phyloP scores from a whole-genome alignment of 768 basidiomycete genomes.

The Trametes coccinea region DNA sequence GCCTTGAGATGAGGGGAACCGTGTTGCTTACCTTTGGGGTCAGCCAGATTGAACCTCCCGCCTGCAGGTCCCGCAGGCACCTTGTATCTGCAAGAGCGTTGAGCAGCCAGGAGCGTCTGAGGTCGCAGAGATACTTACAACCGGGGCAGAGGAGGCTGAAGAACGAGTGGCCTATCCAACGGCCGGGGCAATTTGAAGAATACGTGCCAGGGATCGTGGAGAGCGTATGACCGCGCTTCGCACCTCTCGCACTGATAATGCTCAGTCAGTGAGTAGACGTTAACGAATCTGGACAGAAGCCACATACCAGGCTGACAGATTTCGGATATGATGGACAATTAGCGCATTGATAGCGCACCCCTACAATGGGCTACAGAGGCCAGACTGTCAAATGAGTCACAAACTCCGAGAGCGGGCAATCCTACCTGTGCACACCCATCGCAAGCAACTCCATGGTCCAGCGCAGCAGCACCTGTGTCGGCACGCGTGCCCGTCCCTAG shows the following conservation, averaged over 20 bases:
- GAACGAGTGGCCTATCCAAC: conserved; percentile 61
- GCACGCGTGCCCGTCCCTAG: conserved; percentile 46
- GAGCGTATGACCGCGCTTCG: conserved; percentile 71
- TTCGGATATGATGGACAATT: conserved; percentile 78
- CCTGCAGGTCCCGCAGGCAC: conserved; percentile 58
- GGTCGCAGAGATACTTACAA: conserved; percentile 48
- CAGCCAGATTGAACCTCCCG: conserved; percentile 36
- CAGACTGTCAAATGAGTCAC: neutral
- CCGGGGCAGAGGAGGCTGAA: conserved; percentile 63
- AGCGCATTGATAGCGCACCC: conserved; percentile 86
- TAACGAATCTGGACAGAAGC: neutral
- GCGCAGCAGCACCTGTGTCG: conserved; percentile 22
- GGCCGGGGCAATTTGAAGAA: conserved; percentile 88
- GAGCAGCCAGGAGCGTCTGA: conserved; percentile 18
- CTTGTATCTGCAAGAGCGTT: conserved; percentile 52
- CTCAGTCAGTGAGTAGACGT: neutral
- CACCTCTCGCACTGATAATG: conserved; percentile 70
- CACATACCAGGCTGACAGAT: conserved; percentile 71
- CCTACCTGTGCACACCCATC: conserved; percentile 60
- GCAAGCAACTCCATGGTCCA: conserved; percentile 63
- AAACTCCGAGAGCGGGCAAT: neutral
- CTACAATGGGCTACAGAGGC: conserved; percentile 61
- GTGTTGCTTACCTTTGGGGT: conserved; percentile 56
- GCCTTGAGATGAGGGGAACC: neutral
- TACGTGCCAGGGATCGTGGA: conserved; percentile 83